phyloP scores from a whole-genome alignment of 306 rosid genomes.

The Quercus ilex region DNA sequence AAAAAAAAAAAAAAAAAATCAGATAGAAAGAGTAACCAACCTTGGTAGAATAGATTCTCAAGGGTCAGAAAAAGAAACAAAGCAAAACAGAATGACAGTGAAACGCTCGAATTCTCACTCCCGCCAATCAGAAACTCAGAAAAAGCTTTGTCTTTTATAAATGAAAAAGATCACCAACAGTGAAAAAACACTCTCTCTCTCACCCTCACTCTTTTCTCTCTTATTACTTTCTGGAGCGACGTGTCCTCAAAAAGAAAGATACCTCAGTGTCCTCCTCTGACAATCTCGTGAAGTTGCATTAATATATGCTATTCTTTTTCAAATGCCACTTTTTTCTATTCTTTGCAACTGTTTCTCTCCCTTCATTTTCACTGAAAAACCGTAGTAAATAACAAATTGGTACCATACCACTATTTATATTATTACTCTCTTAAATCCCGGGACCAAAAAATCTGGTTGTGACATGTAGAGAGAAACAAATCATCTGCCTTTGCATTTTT shows the following conservation, averaged over 20 bases:
- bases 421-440: neutral
- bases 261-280: slow-evolving; percentile 56
- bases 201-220: slow-evolving; percentile 19
- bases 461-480: slow-evolving; percentile 14
- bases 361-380: slow-evolving; percentile 2
- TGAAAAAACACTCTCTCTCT: neutral
- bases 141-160: slow-evolving; percentile 4
- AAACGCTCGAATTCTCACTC: slow-evolving; percentile 12
- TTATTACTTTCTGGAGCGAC: slow-evolving; percentile 59
- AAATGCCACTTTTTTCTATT: neutral
- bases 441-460: neutral
- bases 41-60: slow-evolving; percentile 52
- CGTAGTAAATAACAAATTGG: neutral
- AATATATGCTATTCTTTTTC: neutral
- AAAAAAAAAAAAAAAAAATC: neutral
- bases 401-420: neutral
- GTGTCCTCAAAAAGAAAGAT: slow-evolving; percentile 62
- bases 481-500: slow-evolving; percentile 15
- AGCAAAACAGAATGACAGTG: slow-evolving; percentile 6
- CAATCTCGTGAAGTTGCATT: slow-evolving; percentile 48
- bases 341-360: slow-evolving; percentile 8
- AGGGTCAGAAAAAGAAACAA: neutral
- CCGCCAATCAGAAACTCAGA: slow-evolving; percentile 38
- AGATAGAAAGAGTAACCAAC: neutral
- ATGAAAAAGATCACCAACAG: slow-evolving; percentile 3